phyloP scores from a whole-genome alignment of 805 yeast species.

The Starmerella powellii region DNA sequence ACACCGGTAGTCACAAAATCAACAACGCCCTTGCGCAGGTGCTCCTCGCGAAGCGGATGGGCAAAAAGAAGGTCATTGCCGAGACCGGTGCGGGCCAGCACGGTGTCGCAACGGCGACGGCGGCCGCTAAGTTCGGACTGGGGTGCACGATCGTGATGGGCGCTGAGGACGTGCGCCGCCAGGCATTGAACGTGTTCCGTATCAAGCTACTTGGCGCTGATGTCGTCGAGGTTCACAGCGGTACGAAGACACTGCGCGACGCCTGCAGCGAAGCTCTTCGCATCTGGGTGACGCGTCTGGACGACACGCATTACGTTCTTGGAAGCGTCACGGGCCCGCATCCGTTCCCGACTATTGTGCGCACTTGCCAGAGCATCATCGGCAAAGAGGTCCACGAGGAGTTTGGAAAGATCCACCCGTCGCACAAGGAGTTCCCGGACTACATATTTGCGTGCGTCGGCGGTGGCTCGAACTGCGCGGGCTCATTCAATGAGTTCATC shows the following conservation, averaged over 20 bases:
- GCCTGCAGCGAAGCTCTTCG: constrained; percentile 97
- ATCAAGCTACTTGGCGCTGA: constrained; percentile 94
- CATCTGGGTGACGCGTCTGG: constrained; percentile 80
- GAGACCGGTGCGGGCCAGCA: constrained; percentile 44
- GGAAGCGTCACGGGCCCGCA: constrained; percentile 99
- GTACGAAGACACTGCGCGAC: constrained; percentile 92
- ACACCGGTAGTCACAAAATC: constrained; percentile 39
- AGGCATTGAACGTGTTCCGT: constrained; percentile 94
- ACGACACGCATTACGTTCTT: constrained; percentile 83
- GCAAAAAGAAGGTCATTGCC: constrained; percentile 37
- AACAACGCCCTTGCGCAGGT: constrained; percentile 39
- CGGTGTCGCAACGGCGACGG: constrained; percentile 43
- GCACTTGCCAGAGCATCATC: constrained; percentile 95
- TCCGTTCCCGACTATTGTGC: constrained; percentile 94
- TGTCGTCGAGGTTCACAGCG: constrained; percentile 85
- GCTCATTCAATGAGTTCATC: constrained; percentile 91
- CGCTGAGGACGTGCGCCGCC: constrained; percentile 97
- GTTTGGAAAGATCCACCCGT: constrained; percentile 57
- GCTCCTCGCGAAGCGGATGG: constrained; percentile 35
- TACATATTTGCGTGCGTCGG: constrained; percentile 98
- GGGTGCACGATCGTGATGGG: constrained; percentile 96
- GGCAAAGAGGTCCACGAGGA: constrained; percentile 92
- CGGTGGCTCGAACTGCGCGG: constrained; percentile 95
- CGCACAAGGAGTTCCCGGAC: constrained; percentile 67
- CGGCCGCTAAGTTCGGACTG: constrained; percentile 56